Base-by-base conservation (phyloP, 768 basidiomycete species). In the Suillus occidentalis region DNA sequence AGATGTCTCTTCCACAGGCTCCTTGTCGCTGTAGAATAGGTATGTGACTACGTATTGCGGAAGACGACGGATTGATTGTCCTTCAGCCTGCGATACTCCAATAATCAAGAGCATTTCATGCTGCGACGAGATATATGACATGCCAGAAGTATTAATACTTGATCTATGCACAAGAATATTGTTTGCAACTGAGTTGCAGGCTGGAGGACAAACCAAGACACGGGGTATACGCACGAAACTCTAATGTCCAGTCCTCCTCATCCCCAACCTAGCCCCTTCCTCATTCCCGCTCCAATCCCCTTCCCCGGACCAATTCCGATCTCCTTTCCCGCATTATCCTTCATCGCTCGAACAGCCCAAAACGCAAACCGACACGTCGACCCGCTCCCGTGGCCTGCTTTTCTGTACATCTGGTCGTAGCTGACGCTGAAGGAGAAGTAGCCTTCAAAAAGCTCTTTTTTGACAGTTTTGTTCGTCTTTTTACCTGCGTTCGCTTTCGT, bases 391-490 rank as follows among this genome's bases (percentile, higher is more conserved):
- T 81, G 77, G 7, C 77, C 80, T 36, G 72, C 77, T 59, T 77
- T 75, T 20, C 69, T 68, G 61, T 79, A 78, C 67, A 80, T 63
- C 40, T 63, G 63, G 53, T 77, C 76, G 56, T 77, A 79, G 43
- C 61, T 68, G 22, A 81, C 72, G 16, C 73, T 67, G 58, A 81
- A 79, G 42, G 77, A 73, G 63, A 81, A 72, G 60, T 68, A 77
- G 1, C 80, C 80, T 65, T 78, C 80, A n/a, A 79, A 81, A 18
- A 81, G 70, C 39, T 81, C 80, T 66, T 69, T 78, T 55, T 55
- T 34, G 12, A 36, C 20, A n/a, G 20, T 6, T 55, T 55, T 55
- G 31, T 12, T 36, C 53, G 20, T 36, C 31, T 55, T 55, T 55
- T n/a, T 55, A 6, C 12, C 53, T 55, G 34, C 9, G 6, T n/a